These are phyloP conservation scores for Gaultheria prostrata DNA, from an alignment of 148 eudicot genomes.

Conservation along the genomic window DNA sequence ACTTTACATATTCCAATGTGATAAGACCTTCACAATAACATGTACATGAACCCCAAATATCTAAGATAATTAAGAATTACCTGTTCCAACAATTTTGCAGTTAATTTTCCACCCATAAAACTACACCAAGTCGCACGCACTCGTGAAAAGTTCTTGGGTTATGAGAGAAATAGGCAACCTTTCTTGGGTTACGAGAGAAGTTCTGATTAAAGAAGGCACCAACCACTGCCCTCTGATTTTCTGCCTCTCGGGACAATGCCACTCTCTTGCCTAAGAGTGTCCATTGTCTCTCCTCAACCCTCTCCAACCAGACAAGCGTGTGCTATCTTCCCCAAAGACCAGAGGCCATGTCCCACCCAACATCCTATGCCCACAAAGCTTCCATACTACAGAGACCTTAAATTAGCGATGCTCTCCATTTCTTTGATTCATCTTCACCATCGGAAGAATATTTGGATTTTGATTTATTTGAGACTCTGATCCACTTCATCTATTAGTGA, in stretches of 20 bases:
- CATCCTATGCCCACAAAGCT: not conserved
- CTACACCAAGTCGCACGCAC: not conserved
- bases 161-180: not conserved
- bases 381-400: not conserved
- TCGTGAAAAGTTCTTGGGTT: not conserved
- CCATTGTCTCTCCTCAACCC: not conserved
- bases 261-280: not conserved
- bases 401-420: not conserved
- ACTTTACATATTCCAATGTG: too few relatives aligned
- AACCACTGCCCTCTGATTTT: not conserved
- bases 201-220: not conserved
- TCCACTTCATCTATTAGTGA: not conserved
- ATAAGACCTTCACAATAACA: too few relatives aligned
- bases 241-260: not conserved
- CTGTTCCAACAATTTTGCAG: not conserved
- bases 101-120: not conserved
- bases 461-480: not conserved
- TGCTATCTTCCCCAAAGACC: not conserved
- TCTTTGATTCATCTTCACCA: not conserved
- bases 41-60: too few relatives aligned
- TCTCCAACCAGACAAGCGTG: not conserved
- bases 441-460: not conserved
- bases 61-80: too few relatives aligned
- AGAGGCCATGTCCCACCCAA: not conserved
- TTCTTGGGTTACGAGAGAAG: not conserved